Conservation (phyloP, 2,329 filamentous ascomycete species). For the Sclerotinia sclerotiorum region DNA sequence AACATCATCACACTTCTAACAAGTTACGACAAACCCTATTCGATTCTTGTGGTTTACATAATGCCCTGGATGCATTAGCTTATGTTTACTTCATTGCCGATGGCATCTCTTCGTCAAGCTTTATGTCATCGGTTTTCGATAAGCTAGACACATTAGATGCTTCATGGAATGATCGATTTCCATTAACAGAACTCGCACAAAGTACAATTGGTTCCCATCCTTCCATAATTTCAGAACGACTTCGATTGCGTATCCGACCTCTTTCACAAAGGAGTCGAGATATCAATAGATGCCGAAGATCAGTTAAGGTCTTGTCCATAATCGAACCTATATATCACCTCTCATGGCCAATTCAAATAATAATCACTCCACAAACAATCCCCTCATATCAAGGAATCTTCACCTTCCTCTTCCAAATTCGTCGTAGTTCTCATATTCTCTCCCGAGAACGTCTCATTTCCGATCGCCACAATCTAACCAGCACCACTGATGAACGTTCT, state of each 20-base stretch:
- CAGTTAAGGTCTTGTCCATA: constrained; percentile 61
- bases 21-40: constrained; percentile 68
- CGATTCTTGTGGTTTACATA: constrained; percentile 64
- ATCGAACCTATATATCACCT: constrained; percentile 70
- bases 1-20: constrained; percentile 67
- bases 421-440: constrained; percentile 67
- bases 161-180: constrained; percentile 78
- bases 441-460: constrained; percentile 53
- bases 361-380: constrained; percentile 66
- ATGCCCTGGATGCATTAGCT: constrained; percentile 65
- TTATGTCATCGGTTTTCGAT: constrained; percentile 71
- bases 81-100: constrained; percentile 76
- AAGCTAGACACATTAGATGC: constrained; percentile 62
- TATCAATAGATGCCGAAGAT: constrained; percentile 51
- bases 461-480: constrained; percentile 43
- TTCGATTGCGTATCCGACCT: constrained; percentile 57
- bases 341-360: constrained; percentile 66
- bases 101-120: constrained; percentile 63
- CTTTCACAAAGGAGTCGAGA: constrained; percentile 45
- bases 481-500: constrained; percentile 46
- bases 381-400: constrained; percentile 70
- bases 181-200: constrained; percentile 74
- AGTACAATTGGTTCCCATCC: constrained; percentile 60
- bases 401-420: constrained; percentile 74
- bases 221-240: constrained; percentile 57